Conservation (phyloP, 73 alveolate genomes). For the Paramecium pentaurelia region DNA sequence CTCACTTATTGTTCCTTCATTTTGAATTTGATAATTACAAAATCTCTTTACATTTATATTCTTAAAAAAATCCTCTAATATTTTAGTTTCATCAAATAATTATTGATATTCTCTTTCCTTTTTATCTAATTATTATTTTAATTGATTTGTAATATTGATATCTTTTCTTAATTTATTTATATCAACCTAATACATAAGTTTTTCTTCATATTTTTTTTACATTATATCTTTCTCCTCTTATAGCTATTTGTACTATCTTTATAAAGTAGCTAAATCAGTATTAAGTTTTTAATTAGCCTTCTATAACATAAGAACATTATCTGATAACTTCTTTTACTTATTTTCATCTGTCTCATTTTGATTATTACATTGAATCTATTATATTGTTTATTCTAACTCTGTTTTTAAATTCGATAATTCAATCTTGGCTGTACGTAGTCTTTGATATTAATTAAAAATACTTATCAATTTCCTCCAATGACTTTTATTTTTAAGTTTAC, state of each 20-base stretch:
- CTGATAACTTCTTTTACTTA: not conserved
- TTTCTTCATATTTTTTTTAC: slow-evolving; percentile 27
- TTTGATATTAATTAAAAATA: not conserved
- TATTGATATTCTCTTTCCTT: not conserved
- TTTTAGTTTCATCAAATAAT: not conserved
- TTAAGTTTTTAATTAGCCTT: not conserved
- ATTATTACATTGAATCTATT: not conserved
- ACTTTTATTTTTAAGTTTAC: not conserved
- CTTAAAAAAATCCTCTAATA: not conserved
- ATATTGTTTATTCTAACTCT: not conserved
- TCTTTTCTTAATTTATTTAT: slow-evolving; percentile 1
- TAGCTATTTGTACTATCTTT: not conserved
- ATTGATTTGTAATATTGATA: not conserved
- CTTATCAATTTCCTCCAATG: slow-evolving; percentile 35
- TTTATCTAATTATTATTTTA: not conserved
- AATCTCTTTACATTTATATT: not conserved
- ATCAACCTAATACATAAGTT: not conserved
- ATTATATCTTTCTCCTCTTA: slow-evolving; percentile 1
- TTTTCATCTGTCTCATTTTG: not conserved
- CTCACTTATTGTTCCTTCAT: not conserved
- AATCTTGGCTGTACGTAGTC: not conserved
- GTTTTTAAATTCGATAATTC: not conserved
- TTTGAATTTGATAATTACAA: not conserved
- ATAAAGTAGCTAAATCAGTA: not conserved
- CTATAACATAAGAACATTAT: not conserved